These are phyloP conservation scores for Hymenoscyphus linearis DNA, from an alignment of 2,329 filamentous ascomycete genomes.

Conservation along the genomic window DNA sequence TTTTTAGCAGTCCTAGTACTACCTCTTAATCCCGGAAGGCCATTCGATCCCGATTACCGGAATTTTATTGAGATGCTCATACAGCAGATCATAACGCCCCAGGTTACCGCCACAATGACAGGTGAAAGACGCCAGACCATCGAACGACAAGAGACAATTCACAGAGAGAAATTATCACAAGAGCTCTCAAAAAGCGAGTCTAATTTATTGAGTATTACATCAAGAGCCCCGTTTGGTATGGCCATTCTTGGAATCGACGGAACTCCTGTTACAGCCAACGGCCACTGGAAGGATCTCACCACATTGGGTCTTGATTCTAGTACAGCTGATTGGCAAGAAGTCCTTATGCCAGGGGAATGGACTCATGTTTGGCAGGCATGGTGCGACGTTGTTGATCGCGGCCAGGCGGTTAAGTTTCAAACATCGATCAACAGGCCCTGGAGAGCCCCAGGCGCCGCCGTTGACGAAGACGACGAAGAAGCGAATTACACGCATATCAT, in stretches of 20 bases:
- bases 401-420: conserved; percentile 13
- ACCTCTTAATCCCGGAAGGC: conserved; percentile 64
- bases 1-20: conserved; percentile 64
- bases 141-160: conserved; percentile 60
- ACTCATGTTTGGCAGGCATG: conserved; percentile 9
- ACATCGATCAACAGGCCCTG: conserved; percentile 13
- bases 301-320: conserved; percentile 8
- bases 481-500: conserved; percentile 17
- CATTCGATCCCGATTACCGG: conserved; percentile 69
- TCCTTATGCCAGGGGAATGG: conserved; percentile 15
- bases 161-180: conserved; percentile 61
- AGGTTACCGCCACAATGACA: conserved; percentile 67
- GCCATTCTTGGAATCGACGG: conserved; percentile 63
- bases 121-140: conserved; percentile 50
- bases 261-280: conserved; percentile 31
- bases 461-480: conserved; percentile 13
- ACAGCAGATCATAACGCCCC: conserved; percentile 58
- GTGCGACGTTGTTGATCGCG: conserved; percentile 7
- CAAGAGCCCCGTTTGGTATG: conserved; percentile 68
- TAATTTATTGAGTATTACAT: conserved; percentile 64
- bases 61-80: conserved; percentile 55
- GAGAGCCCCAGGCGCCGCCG: conserved; percentile 14
- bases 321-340: conserved; percentile 10
- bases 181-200: conserved; percentile 58
- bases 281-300: conserved; percentile 17